Evolutionary conservation across 768 basidiomycete genomes (phyloP).

Genomic region (Russula dissimulans): DNA sequence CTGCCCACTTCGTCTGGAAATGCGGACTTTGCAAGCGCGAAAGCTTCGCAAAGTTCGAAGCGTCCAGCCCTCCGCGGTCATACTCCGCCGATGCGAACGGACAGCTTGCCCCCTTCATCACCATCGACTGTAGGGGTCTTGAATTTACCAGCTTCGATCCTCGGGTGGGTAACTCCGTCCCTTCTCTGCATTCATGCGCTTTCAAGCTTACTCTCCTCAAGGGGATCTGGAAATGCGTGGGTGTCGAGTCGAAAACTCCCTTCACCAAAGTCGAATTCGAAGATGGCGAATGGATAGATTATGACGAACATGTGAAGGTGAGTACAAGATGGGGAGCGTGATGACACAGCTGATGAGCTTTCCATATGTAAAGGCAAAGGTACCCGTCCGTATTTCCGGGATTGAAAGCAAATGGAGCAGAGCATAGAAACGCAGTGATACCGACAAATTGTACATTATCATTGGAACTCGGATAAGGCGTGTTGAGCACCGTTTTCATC

Average conservation of each 20-base stretch:
- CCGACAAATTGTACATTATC: slow-evolving; percentile 1
- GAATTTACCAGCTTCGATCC: slow-evolving; percentile 77
- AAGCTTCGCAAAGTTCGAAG: slow-evolving; percentile 72
- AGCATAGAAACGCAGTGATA: slow-evolving; percentile 30
- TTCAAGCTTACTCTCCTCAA: slow-evolving; percentile 25
- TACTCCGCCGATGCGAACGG: slow-evolving; percentile 54
- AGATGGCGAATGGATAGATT: slow-evolving; percentile 75
- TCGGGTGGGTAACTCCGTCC: slow-evolving; percentile 33
- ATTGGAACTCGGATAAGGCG: not conserved
- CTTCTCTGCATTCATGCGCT: not conserved
- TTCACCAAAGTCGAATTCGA: slow-evolving; percentile 61
- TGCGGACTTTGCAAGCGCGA: slow-evolving; percentile 74
- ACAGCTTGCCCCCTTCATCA: slow-evolving; percentile 54
- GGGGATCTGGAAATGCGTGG: slow-evolving; percentile 75
- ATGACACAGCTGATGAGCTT: not conserved
- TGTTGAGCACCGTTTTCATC: not conserved
- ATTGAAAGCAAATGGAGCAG: slow-evolving; percentile 59
- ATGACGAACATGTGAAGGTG: slow-evolving; percentile 71
- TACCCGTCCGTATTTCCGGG: slow-evolving; percentile 63
- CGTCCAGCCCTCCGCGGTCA: slow-evolving; percentile 36
- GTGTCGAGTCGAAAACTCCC: slow-evolving; percentile 41
- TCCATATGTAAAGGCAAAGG: slow-evolving; percentile 34
- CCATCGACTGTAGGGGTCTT: slow-evolving; percentile 78
- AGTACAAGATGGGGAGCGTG: slow-evolving; percentile 1
- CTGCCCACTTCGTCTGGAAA: slow-evolving; percentile 75